Evolutionary conservation across 2,329 filamentous ascomycete genomes (phyloP), one percentile per base, ranked within the genome.

Genomic region (Botryotinia calthae): DNA sequence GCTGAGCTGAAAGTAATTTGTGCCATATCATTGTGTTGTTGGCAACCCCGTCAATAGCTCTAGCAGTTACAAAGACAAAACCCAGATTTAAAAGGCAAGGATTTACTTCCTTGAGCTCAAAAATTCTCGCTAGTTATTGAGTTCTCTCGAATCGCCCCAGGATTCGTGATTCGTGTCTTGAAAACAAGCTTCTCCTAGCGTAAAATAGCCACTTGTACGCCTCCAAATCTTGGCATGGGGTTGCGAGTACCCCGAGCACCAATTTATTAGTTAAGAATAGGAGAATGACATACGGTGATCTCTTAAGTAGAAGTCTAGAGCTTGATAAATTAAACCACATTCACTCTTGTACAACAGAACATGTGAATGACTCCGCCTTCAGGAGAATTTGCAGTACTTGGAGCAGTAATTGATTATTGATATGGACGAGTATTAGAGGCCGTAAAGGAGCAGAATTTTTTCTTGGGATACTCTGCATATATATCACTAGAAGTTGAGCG

Each of bases 11-110:
- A 56, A 28, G 51, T 56, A 16, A 16, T 1, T 14, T 16, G 34
- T 25, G 12, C 7, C 58, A 40, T 61, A 61, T 61, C 20, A 61
- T 61, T n/a, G 9, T n/a, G 34, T 61, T 61, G 34, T 40, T n/a
- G 22, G 34, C 0, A 18, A 40, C 14, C 10, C 6, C 5, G 0
- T 10, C 8, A 0, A 40, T 40, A 25, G 31, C 22, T 40, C 22
- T 34, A 40, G 22, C 0, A 12, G 34, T 40, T 1, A 40, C 22
- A 40, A 18, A n/a, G 9, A 40, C 6, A 9, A 2, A n/a, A 40
- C 14, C 0, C 34, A 16, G 1, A 0, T 1, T 25, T 61, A 16
- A 10, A 61, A 59, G 31, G 20, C 31, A 34, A 22, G 20, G 56
- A 31, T 37, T 59, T 31, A 56, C 18, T 8, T 8, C 28, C 18